Base-by-base conservation (phyloP, 2,329 filamentous ascomycete genomes). In the Fusarium sp. region DNA sequence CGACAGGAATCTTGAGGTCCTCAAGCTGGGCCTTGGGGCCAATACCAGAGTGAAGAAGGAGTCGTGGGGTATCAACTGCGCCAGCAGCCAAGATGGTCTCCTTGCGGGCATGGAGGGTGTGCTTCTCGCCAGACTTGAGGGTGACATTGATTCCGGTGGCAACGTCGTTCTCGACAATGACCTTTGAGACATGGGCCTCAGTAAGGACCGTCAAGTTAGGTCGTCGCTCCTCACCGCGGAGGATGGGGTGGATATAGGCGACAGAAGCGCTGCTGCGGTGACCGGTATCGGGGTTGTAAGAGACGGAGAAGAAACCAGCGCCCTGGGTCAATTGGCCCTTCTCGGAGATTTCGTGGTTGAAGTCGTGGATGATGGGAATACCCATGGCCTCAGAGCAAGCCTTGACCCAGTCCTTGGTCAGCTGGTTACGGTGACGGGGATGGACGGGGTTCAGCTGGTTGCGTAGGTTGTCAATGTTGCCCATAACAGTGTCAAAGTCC, bases 361-460 rank as follows among this genome's bases (percentile, higher is more conserved):
- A 97, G 82, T 97, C 92, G 68, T 89, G 83, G 70, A 96, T 88
- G 54, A 96, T 81, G 52, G 94, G 94, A 67, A 97, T 93, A 75
- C 91, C 82, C 80, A 96, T 85, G 23, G 93, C 91, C 26, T 84
- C 86, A 65, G 91, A 91, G 84, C 92, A 96, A 30, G 93, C 88
- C 73, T 91, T 81, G 57, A 97, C 86, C 94, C 94, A 97, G 79
- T 97, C 94, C 79, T 92, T 88, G 85, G 93, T 96, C 50, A 97
- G 86, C 84, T 97, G 91, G 82, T 97, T 97, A 71, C 92, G 87
- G 81, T 97, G 93, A 60, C 90, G 88, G 59, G 88, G 85, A 79
- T 97, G 93, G 32, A 97, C 93, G 11, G 93, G 93, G 81, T 96
- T 93, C 65, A 96, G 87, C n/a, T 91, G 93, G 84, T 96, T 96